These are phyloP conservation scores for Lasiosphaeria ovina DNA, from an alignment of 495 filamentous ascomycete genomes.

Conservation along the genomic window DNA sequence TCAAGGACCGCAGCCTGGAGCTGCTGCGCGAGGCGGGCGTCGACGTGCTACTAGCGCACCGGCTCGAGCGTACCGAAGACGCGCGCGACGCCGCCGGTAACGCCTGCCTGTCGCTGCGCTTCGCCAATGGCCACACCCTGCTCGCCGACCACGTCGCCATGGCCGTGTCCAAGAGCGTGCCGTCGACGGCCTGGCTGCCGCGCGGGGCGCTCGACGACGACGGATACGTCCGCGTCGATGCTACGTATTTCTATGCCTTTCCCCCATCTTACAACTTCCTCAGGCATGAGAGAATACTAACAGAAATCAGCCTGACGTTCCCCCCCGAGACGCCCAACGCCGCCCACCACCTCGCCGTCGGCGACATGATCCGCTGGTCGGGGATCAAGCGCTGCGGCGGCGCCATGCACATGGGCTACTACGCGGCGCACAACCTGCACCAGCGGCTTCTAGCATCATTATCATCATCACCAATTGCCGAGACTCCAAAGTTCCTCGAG, in stretches of 20 bases:
- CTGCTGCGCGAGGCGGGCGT: constrained; percentile 55
- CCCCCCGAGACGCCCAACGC: constrained; percentile 46
- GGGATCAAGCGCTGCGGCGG: constrained; percentile 70
- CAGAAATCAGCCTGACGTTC: constrained; percentile 43
- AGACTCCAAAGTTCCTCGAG: constrained; percentile 40
- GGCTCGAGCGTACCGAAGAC: constrained; percentile 41
- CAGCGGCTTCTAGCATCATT: constrained; percentile 42
- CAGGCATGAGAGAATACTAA: not conserved
- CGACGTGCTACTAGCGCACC: constrained; percentile 52
- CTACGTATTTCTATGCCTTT: constrained; percentile 25
- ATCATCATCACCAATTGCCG: not conserved
- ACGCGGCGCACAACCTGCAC: constrained; percentile 59
- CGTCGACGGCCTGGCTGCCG: constrained; percentile 57
- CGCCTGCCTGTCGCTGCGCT: constrained; percentile 42
- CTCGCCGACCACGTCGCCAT: constrained; percentile 56
- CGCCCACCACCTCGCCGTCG: constrained; percentile 56
- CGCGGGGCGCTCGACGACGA: constrained; percentile 47
- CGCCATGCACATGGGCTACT: constrained; percentile 65
- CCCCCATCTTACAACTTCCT: not conserved
- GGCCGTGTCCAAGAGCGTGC: constrained; percentile 55
- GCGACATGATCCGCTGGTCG: constrained; percentile 57
- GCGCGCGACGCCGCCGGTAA: constrained; percentile 26
- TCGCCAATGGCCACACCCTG: constrained; percentile 54
- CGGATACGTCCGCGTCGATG: constrained; percentile 55
- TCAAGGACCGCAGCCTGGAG: constrained; percentile 52